Percentiles rank a stretch among this genome's conserved stretches.
Conservation (phyloP, 2,329 filamentous ascomycete genomes). For the Coniella vitis region DNA sequence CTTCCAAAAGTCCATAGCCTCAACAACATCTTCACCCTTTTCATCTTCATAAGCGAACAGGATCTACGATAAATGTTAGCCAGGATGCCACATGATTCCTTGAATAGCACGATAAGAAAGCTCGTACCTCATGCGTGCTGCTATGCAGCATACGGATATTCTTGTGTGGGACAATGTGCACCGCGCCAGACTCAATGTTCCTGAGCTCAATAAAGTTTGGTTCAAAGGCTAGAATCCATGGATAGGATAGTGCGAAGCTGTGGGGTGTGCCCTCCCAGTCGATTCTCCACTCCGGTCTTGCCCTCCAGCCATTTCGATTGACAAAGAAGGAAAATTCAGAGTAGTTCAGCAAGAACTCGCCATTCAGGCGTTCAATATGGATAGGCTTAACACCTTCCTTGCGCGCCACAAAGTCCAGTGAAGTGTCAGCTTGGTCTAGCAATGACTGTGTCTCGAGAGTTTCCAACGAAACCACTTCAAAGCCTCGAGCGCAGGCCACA, state of each 20-base stretch:
- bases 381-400: conserved; percentile 93
- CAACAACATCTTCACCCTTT: conserved; percentile 83
- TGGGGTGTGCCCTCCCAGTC: conserved; percentile 94
- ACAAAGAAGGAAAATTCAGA: conserved; percentile 99
- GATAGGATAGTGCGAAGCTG: conserved; percentile 89
- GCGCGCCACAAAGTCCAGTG: conserved; percentile 89
- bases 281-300: conserved; percentile 92
- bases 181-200: conserved; percentile 88
- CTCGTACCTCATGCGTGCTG: conserved; percentile 84
- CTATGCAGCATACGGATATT: conserved; percentile 97
- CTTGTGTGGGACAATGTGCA: conserved; percentile 93
- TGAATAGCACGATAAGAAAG: neutral
- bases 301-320: conserved; percentile 96
- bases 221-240: conserved; percentile 96
- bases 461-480: conserved; percentile 93
- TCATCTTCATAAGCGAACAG: conserved; percentile 97
- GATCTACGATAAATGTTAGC: conserved; percentile 54
- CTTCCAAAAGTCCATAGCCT: conserved; percentile 95
- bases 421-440: conserved; percentile 95
- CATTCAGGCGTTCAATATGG: conserved; percentile 93
- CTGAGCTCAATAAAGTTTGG: conserved; percentile 95
- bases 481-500: conserved; percentile 89
- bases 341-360: conserved; percentile 96
- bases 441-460: conserved; percentile 97
- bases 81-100: neutral